Evolutionary conservation across 306 rosid species (phyloP), one percentile per base, ranked within the genome.

Genomic region (Fragaria iinumae): DNA sequence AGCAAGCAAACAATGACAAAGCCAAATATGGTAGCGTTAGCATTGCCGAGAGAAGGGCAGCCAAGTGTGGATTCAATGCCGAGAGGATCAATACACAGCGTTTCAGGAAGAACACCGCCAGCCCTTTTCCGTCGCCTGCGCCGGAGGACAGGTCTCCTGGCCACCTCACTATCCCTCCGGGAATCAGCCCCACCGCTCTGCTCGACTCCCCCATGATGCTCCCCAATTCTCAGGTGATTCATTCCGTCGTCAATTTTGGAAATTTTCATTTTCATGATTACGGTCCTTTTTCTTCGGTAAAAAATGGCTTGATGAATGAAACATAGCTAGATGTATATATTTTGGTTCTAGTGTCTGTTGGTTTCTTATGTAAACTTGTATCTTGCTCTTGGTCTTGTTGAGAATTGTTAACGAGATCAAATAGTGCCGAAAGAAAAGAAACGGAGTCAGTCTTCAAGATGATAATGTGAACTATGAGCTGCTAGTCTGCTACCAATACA

Each of bases 131-230:
- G 59, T 78, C 84, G 6, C 86, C 91, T 27, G 49, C 71, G 6
- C 86, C 91, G 34, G 49, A 67, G 1, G 68, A 67, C 18, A 39
- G 77, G 59, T 91, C 95, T 6, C 90, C 97, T 0, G 63, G 82
- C 71, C 85, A 87, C 66, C 85, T 89, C 65, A 86, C 93, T 18
- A 82, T 93, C 39, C 96, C 97, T 0, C 76, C 87, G 16, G 96
- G 96, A 8, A 90, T 91, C 59, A 90, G 90, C 82, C 97, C 97
- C 62, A 84, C 91, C 27, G 86, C 90, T 0, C 78, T 93, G 87
- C 91, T 91, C 79, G 97, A 90, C 53, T 88, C 97, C 7, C 91
- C 98, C 0, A 52, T 91, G 67, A 84, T 90, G 98, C 91, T 93
- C 18, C 87, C 85, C 36, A 87, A 93, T 86, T 77, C 88, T 72